Conservation (phyloP, 1,284 basidiomycete genomes). For the Rhodotorula sp. region DNA sequence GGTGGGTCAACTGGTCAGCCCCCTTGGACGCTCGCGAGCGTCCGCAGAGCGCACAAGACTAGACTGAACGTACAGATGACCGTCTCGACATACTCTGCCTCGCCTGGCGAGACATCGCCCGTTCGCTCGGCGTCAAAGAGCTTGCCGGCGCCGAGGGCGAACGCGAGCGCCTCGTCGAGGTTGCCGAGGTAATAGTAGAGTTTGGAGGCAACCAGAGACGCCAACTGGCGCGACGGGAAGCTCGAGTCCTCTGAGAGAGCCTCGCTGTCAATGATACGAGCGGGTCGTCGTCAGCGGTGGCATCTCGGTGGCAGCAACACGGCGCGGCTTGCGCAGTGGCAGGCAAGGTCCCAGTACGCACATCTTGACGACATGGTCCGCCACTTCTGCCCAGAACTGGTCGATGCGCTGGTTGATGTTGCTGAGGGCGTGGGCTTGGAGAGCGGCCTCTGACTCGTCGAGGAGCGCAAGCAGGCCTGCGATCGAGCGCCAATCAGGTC, state of each 20-base stretch:
- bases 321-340: background rate
- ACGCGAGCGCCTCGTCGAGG: slow-evolving; percentile 86
- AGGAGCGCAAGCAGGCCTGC: slow-evolving; percentile 80
- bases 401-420: slow-evolving; percentile 77
- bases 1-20: background rate
- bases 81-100: slow-evolving; percentile 87
- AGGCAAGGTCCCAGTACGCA: slow-evolving; percentile 52
- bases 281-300: slow-evolving; percentile 29
- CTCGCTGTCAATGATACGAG: slow-evolving; percentile 59
- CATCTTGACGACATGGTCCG: slow-evolving; percentile 86
- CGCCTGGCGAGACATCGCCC: slow-evolving; percentile 55
- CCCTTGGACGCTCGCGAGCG: background rate
- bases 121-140: slow-evolving; percentile 70
- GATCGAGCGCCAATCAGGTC: background rate
- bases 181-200: slow-evolving; percentile 94
- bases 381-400: slow-evolving; percentile 96
- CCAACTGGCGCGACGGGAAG: slow-evolving; percentile 71
- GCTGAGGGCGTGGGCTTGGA: slow-evolving; percentile 85
- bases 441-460: slow-evolving; percentile 75
- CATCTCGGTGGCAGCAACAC: background rate
- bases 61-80: slow-evolving; percentile 67
- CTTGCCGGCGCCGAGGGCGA: slow-evolving; percentile 82
- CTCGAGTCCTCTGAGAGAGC: slow-evolving; percentile 74
- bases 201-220: slow-evolving; percentile 87
- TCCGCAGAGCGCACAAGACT: background rate